Evolutionary conservation across 306 rosid species (phyloP), one percentile per base, ranked within the genome.

Genomic region (Prosopis cineraria): DNA sequence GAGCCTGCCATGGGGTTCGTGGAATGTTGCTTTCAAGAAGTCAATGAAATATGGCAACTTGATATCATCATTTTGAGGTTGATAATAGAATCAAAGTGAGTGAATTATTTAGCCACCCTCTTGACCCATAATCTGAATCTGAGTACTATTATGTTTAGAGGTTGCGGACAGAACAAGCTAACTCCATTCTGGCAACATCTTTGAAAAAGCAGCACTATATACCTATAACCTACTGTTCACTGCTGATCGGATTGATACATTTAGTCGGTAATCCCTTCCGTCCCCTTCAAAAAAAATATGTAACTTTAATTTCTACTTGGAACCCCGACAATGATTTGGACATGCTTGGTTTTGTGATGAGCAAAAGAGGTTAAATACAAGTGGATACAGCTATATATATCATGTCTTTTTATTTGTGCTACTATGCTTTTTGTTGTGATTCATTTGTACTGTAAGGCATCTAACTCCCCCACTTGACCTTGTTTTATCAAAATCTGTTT

Each of bases 391-490:
- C 90, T 81, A 87, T 79, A 87, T 79, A 8, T 41, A 8, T 33
- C 0, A 8, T 79, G 87, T 86, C 93, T 74, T 88, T 78, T 89
- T 89, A 85, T 82, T 77, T 82, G 50, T 83, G 81, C 79, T 80
- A 81, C 62, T 81, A 17, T 77, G 72, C 89, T 90, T 87, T 91
- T 95, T 91, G 98, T 92, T 92, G 89, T 75, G 88, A 84, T 88
- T 88, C 98, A 89, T 88, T 91, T 95, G 96, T 88, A 87, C 90
- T 83, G 68, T 91, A 55, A 89, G 55, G 77, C 88, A 82, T 89
- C 88, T 2, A 76, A 82, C 81, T 70, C 85, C 87, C 90, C 43
- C 68, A 84, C 85, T 79, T 83, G 91, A 70, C 86, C 78, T 59
- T 63, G 75, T 76, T 33, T 65, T 86, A 78, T 84, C 92, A 84